These are phyloP conservation scores for Colletotrichum lupini DNA, from an alignment of 2,329 filamentous ascomycete genomes.

Conservation along the genomic window DNA sequence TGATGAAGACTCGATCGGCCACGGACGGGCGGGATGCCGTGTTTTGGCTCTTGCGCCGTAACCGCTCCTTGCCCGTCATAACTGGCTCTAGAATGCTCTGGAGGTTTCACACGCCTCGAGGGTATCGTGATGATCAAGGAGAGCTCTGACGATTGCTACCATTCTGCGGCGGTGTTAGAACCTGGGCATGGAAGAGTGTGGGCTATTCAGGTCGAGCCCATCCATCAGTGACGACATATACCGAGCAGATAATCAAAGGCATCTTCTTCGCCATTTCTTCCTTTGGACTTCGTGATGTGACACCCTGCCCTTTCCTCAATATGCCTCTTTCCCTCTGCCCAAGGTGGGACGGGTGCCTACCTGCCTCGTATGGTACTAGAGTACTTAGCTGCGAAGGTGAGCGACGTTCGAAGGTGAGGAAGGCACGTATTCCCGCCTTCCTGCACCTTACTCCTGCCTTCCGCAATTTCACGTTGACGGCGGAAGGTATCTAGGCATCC, in stretches of 20 bases:
- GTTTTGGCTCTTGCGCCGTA: conserved; percentile 45
- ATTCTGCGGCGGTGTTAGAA: conserved; percentile 12
- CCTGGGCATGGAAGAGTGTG: neutral
- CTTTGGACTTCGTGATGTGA: neutral
- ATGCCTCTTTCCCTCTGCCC: neutral
- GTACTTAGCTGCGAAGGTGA: neutral
- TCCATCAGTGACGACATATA: conserved; percentile 4
- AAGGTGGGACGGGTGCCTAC: too few species aligned
- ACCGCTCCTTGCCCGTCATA: conserved; percentile 47
- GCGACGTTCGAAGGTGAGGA: neutral
- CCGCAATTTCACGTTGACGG: too few species aligned
- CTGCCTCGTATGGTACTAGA: too few species aligned
- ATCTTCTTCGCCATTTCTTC: neutral
- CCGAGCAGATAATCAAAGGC: conserved; percentile 17
- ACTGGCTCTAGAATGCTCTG: conserved; percentile 52
- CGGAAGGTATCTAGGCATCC: neutral
- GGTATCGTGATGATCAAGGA: conserved; percentile 67
- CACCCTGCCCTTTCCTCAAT: neutral
- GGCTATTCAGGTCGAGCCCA: neutral
- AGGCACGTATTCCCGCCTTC: neutral
- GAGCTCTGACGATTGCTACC: conserved; percentile 61
- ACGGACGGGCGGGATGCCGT: conserved; percentile 26
- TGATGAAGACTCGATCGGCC: conserved; percentile 55
- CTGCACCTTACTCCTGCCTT: too few species aligned
- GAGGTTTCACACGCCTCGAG: conserved; percentile 38